These are phyloP conservation scores for Fonsecaea nubica DNA, from an alignment of 2,329 filamentous ascomycete genomes.

Conservation along the genomic window DNA sequence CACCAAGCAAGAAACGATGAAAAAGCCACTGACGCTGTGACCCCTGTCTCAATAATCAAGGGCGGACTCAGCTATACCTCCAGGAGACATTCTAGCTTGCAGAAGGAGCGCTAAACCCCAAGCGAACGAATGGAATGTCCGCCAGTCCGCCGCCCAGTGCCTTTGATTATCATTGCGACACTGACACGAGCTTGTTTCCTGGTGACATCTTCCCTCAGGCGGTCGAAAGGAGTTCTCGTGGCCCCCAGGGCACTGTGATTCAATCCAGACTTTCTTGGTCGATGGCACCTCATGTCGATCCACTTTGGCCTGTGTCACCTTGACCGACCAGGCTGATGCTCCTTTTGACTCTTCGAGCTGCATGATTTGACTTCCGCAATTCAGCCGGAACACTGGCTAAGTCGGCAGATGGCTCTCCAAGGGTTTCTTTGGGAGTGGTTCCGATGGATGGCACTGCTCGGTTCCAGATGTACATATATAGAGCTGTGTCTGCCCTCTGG, in stretches of 20 bases:
- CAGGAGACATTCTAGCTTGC: neutral
- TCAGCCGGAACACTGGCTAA: constrained; percentile 15
- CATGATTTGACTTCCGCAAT: constrained; percentile 11
- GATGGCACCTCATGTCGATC: constrained; percentile 14
- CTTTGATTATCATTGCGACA: constrained; percentile 12
- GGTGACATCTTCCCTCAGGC: constrained; percentile 9
- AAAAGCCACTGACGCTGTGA: neutral
- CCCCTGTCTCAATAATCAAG: neutral
- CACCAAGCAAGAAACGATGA: neutral
- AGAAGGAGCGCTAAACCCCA: constrained; percentile 14
- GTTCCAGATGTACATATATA: constrained; percentile 8
- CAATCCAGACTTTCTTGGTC: constrained; percentile 8
- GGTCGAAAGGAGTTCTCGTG: constrained; percentile 17
- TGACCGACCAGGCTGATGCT: constrained; percentile 10
- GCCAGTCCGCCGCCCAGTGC: neutral
- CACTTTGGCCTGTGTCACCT: constrained; percentile 10
- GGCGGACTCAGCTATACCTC: constrained; percentile 14
- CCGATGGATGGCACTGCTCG: neutral
- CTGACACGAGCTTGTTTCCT: constrained; percentile 7
- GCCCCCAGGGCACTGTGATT: constrained; percentile 2
- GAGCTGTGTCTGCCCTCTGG: neutral
- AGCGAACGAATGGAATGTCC: constrained; percentile 12
- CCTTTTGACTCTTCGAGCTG: neutral
- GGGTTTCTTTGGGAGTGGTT: neutral
- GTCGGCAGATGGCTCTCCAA: constrained; percentile 17